phyloP scores from a whole-genome alignment of 2,329 filamentous ascomycete species.

The Fusarium fracticaudum region DNA sequence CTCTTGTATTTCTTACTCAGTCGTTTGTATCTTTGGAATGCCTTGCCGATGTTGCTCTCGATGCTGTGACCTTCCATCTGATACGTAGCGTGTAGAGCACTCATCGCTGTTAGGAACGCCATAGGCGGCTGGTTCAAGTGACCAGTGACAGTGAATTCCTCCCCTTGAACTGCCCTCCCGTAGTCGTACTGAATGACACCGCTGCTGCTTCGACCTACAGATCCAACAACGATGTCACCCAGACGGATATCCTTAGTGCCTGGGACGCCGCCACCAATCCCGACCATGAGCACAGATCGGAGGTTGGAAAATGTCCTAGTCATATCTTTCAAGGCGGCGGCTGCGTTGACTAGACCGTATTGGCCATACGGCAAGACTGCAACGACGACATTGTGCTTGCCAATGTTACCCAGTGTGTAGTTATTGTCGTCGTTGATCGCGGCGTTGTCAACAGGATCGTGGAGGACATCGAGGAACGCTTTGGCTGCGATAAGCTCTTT shows the following conservation, averaged over 20 bases:
- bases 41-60: rapidly evolving
- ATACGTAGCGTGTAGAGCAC: background rate
- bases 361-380: background rate
- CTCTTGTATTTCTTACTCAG: rapidly evolving
- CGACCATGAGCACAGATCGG: rapidly evolving
- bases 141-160: rapidly evolving
- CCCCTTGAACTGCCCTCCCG: background rate
- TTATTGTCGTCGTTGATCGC: rapidly evolving
- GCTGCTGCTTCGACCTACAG: rapidly evolving
- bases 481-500: background rate
- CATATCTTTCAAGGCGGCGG: rapidly evolving
- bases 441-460: rapidly evolving
- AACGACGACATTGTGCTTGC: background rate
- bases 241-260: rapidly evolving
- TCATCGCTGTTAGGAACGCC: rapidly evolving
- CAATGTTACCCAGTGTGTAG: rapidly evolving
- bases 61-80: rapidly evolving
- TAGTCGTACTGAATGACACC: background rate
- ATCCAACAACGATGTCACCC: background rate
- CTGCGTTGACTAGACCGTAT: background rate
- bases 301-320: rapidly evolving
- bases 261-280: rapidly evolving
- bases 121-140: background rate
- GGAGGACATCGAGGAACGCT: rapidly evolving
- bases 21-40: rapidly evolving